These are phyloP conservation scores for Ramularia endophylla DNA, from an alignment of 2,329 filamentous ascomycete species.

Conservation along the genomic window DNA sequence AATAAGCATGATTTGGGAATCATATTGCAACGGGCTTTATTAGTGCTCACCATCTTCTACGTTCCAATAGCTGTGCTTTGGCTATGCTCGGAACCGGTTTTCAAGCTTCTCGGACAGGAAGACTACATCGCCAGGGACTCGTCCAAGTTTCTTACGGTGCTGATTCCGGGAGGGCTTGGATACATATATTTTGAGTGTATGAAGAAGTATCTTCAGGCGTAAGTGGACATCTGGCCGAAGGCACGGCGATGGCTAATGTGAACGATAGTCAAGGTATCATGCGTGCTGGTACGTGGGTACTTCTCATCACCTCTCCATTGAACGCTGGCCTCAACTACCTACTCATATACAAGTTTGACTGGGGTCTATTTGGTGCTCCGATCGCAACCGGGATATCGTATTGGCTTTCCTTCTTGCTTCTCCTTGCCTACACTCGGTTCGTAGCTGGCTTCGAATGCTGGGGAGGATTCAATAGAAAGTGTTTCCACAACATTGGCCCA, in stretches of 20 bases:
- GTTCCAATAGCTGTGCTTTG: slow-evolving; percentile 66
- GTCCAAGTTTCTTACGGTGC: slow-evolving; percentile 62
- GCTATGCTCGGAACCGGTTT: slow-evolving; percentile 68
- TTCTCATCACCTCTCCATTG: slow-evolving; percentile 55
- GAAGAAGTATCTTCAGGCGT: slow-evolving; percentile 54
- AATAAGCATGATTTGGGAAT: slow-evolving; percentile 74
- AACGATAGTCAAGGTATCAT: slow-evolving; percentile 49
- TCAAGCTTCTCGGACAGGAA: slow-evolving; percentile 69
- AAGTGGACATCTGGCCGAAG: not conserved
- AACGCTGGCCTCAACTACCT: slow-evolving; percentile 57
- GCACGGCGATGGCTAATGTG: not conserved
- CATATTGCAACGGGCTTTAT: slow-evolving; percentile 67
- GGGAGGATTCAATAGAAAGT: slow-evolving; percentile 62
- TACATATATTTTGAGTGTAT: slow-evolving; percentile 84
- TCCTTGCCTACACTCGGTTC: slow-evolving; percentile 67
- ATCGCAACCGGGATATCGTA: slow-evolving; percentile 79
- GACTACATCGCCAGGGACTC: slow-evolving; percentile 69
- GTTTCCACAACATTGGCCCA: slow-evolving; percentile 59
- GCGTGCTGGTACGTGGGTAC: slow-evolving; percentile 58
- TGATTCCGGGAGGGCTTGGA: slow-evolving; percentile 76
- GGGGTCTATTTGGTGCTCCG: slow-evolving; percentile 73
- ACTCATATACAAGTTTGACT: slow-evolving; percentile 64
- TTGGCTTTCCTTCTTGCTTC: slow-evolving; percentile 73
- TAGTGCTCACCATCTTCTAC: slow-evolving; percentile 69
- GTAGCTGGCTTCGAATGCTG: slow-evolving; percentile 69